Conservation (phyloP, 108 stramenopile species). For the Nitzschia sp. region DNA sequence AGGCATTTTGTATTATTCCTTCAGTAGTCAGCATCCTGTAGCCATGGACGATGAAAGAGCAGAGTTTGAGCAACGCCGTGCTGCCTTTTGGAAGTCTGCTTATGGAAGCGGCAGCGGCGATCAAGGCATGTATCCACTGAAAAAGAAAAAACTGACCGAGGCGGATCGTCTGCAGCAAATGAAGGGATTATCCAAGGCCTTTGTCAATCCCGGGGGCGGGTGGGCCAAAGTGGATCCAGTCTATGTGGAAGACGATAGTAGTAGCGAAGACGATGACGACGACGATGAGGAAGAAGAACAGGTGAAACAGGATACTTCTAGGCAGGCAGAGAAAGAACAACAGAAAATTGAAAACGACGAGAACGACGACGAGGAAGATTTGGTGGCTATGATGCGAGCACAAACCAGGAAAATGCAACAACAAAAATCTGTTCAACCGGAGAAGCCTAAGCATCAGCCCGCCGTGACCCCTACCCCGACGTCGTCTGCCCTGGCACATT, state of each 20-base stretch:
- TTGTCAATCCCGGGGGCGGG: not conserved
- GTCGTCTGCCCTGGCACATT: not conserved
- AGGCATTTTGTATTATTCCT: no score
- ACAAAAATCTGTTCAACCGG: not conserved
- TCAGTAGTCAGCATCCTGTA: no score
- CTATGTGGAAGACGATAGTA: not conserved
- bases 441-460: not conserved
- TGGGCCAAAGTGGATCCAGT: conserved; percentile 21
- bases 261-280: not conserved
- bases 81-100: not conserved
- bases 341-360: not conserved
- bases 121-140: not conserved
- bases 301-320: not conserved
- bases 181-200: conserved; percentile 18
- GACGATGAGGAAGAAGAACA: conserved; percentile 4
- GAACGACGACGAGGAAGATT: not conserved
- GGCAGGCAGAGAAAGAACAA: not conserved
- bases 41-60: not conserved
- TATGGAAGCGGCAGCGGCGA: not conserved
- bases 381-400: conserved; percentile 8
- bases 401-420: not conserved
- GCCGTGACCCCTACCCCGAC: not conserved
- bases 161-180: conserved; percentile 17
- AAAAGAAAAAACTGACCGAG: conserved; percentile 5
- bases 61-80: conserved; percentile 3